Base-by-base conservation (phyloP, 1,139 yeast species). In the Yamadazyma dendronema region DNA sequence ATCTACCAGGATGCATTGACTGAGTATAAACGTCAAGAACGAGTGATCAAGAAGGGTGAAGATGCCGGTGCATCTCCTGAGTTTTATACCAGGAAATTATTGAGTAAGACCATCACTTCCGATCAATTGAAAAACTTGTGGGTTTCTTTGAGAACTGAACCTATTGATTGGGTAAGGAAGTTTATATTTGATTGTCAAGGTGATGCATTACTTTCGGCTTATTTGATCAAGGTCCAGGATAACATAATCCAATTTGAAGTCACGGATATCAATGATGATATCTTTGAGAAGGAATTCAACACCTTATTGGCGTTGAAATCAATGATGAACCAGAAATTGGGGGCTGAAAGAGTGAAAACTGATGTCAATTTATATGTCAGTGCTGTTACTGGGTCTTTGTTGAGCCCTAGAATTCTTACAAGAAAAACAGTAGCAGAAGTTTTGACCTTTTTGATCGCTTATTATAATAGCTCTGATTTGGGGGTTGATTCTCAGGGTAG, bases 101-200 rank as follows among this genome's bases (percentile, higher is more conserved):
- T 90, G 55, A 81, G 84, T 31, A 83, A 84, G 49, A 63, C 81
- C 26, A 82, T 88, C 37, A 71, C 86, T 4, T 68, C 82, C 3
- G 77, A 78, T 35, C 90, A 89, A 54, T 66, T 92, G 49, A 87
- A 85, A 32, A 86, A 86, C 49, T 71, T 92, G 39, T 88, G 95
- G 85, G 96, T 92, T 4, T 87, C 95, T 31, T 67, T 92, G 33
- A 77, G 97, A 46, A 88, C 97, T 0, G 97, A 90, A 56, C 95
- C 95, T 30, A 75, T 92, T 30, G 83, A 77, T 42, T 92, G 98
- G 98, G 96, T 90, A 1, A 74, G 83, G 40, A 77, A 72, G 25
- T 92, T 92, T 44, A 65, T 71, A 44, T 73, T 88, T 39, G 84
- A 81, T 41, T 77, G 81, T 40, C 97, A 92, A 59, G 98, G 98